Evolutionary conservation across 225 moss, liverwort and hornwort genomes (phyloP).

Genomic region (Straminergon stramineum): DNA sequence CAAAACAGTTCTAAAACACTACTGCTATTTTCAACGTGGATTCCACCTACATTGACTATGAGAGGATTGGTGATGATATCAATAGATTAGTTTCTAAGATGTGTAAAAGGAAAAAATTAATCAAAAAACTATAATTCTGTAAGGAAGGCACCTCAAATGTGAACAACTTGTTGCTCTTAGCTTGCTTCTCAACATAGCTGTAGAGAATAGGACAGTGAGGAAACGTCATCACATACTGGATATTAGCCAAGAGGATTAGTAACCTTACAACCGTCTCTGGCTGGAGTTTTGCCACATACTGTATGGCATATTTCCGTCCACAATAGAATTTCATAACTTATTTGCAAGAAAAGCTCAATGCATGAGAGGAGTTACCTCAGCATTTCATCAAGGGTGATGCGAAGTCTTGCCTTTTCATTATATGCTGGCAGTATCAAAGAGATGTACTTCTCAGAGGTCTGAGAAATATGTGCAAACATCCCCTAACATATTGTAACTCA

Average conservation of each 20-base stretch:
- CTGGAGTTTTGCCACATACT: neutral
- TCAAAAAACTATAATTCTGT: neutral
- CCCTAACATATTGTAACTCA: neutral
- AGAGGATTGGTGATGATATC: neutral
- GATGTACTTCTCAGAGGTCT: slow-evolving; percentile 30
- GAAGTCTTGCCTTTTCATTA: slow-evolving; percentile 34
- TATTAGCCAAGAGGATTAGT: neutral
- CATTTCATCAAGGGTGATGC: slow-evolving; percentile 41
- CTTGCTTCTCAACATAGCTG: slow-evolving; percentile 34
- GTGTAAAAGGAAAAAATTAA: neutral
- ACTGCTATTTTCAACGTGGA: neutral
- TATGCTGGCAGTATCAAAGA: slow-evolving; percentile 37
- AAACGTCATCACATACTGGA: neutral
- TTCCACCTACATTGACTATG: neutral
- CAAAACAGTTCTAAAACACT: neutral
- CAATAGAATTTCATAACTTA: neutral
- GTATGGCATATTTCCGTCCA: neutral
- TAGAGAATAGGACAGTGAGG: neutral
- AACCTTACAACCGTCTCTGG: neutral
- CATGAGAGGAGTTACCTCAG: slow-evolving; percentile 7
- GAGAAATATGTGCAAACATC: slow-evolving; percentile 8
- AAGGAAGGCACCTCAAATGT: slow-evolving; percentile 30
- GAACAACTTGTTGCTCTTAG: slow-evolving; percentile 21
- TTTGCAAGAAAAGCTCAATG: neutral
- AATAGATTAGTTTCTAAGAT: neutral